Evolutionary conservation across 2,329 filamentous ascomycete species (phyloP), one percentile per base, ranked within the genome.

Genomic region (Epichloe sylvatica): DNA sequence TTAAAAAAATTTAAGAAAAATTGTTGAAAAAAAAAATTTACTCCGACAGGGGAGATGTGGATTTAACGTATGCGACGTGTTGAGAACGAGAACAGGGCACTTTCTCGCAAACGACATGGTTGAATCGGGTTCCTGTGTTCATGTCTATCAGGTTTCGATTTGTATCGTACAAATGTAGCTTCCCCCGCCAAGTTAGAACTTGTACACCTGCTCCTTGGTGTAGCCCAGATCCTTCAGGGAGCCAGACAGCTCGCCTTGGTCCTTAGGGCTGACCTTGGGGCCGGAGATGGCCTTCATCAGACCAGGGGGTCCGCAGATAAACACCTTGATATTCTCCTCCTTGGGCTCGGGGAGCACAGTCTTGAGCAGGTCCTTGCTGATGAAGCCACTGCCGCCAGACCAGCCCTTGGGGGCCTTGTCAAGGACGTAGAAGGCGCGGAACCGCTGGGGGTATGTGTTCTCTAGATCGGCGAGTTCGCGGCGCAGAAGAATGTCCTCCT

Each of bases 271-370:
- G 67, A 84, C 83, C 86, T 98, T 97, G 62, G 71, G 70, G 35
- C 92, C 92, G 37, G 85, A 91, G 58, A 97, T 81, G 52, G 89
- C 85, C 69, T 95, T 94, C 81, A 95, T 95, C 76, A 97, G 66
- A 40, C 83, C 86, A 3, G 91, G 90, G 90, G 92, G 92, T 0
- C 91, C 91, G 68, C 91, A 97, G 37, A 98, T 87, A 62, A 98
- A 97, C 54, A 97, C 69, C 81, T 97, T 97, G 74, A 95, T 82
- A 71, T 95, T 92, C 56, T 85, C 85, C 59, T 78, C 77, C 77
- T 92, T 92, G 55, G 92, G 89, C 70, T 94, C 89, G 11, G 92
- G 92, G 13, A 97, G 77, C 9, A 96, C 89, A 46, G 86, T 91
- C 83, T 97, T 95, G 62, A 98, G 72, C 51, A 97, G 75, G 56